A percentile compares a stretch with the other conserved stretches of the same genome.
phyloP scores from a whole-genome alignment of 352 stramenopile genomes.

The Globisporangium lucens region DNA sequence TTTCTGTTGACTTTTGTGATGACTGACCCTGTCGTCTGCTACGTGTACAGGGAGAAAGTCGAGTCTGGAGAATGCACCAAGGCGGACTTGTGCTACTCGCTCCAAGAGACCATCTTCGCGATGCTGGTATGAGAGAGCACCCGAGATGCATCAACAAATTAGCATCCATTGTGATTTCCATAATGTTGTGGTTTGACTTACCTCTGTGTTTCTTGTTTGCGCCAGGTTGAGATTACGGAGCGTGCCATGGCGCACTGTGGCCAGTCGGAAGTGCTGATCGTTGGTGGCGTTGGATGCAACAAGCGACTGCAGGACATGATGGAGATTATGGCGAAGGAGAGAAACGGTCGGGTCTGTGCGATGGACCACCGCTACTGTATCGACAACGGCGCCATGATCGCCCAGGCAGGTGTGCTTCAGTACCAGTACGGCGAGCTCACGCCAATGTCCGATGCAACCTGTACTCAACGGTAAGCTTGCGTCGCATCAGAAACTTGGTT shows the following conservation, averaged over 20 bases:
- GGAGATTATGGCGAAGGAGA: slow-evolving; percentile 95
- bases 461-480: slow-evolving; percentile 87
- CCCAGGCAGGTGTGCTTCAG: slow-evolving; percentile 97
- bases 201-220: not conserved
- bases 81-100: slow-evolving; percentile 97
- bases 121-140: slow-evolving; percentile 88
- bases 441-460: slow-evolving; percentile 90
- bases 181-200: not conserved
- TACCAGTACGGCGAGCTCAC: slow-evolving; percentile 94
- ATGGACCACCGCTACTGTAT: slow-evolving; percentile 99
- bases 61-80: slow-evolving; percentile 89
- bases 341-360: slow-evolving; percentile 93
- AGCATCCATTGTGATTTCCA: not conserved
- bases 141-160: not conserved
- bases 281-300: slow-evolving; percentile 98
- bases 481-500: not conserved
- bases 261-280: slow-evolving; percentile 97
- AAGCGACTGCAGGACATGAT: slow-evolving; percentile 96
- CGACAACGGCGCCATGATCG: slow-evolving; percentile 99
- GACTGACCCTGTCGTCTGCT: not conserved
- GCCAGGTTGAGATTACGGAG: slow-evolving; percentile 98
- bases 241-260: slow-evolving; percentile 99
- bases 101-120: slow-evolving; percentile 99
- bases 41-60: slow-evolving; percentile 62
- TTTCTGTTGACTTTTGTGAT: not conserved